These are phyloP conservation scores for Microcos paniculata DNA, from an alignment of 345 rosid species.

Conservation along the genomic window DNA sequence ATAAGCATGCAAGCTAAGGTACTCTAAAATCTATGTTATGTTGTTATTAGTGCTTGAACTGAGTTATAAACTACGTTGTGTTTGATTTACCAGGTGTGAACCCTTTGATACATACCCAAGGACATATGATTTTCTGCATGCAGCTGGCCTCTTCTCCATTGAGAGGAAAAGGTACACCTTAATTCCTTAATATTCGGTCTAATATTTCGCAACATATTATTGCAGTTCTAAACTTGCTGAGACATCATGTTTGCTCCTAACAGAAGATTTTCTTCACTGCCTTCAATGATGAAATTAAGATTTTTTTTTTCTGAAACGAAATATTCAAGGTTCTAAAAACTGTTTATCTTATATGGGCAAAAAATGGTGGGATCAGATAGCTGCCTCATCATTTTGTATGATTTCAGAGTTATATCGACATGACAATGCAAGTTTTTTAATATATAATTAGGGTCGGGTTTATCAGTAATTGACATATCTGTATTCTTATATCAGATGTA, in stretches of 20 bases:
- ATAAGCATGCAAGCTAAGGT: background rate
- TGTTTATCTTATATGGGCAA: background rate
- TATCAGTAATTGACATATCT: background rate
- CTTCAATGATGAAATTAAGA: background rate
- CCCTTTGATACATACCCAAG: slow-evolving; percentile 96
- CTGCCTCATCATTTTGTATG: background rate
- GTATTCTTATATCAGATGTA: slow-evolving; percentile 56
- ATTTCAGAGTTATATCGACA: background rate
- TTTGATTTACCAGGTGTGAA: slow-evolving; percentile 72
- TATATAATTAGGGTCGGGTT: background rate
- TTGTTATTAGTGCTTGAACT: background rate
- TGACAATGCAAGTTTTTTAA: background rate
- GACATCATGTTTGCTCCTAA: background rate
- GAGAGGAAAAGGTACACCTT: slow-evolving; percentile 75
- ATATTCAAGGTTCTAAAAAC: background rate
- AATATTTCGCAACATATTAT: background rate
- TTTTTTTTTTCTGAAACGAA: background rate
- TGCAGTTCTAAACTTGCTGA: background rate
- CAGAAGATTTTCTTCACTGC: background rate
- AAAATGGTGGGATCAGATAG: background rate
- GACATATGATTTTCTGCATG: slow-evolving; percentile 86
- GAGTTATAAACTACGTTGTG: background rate
- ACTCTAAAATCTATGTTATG: background rate
- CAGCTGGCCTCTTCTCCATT: slow-evolving; percentile 84
- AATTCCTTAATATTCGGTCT: background rate